Base-by-base conservation (phyloP, 495 filamentous ascomycete genomes). In the Clavariopsis aquatica region DNA sequence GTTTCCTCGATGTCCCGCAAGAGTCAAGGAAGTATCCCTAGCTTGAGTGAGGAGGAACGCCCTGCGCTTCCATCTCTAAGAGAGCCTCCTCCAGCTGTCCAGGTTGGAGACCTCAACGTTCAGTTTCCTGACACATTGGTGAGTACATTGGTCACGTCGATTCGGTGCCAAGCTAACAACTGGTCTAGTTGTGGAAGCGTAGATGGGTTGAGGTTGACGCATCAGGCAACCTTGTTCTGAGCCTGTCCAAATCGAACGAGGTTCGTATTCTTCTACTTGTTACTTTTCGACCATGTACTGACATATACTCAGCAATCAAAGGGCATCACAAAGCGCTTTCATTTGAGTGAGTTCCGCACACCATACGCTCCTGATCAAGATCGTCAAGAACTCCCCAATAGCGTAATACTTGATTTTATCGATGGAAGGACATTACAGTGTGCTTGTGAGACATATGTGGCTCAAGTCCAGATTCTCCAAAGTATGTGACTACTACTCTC, bases 101-200 rank as follows among this genome's bases (percentile, higher is more conserved):
- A 68, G 34, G 62, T 71, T 73, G 92, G 93, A 41, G 92, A 96
- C 70, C 86, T 96, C 53, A 96, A 97, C 66, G 86, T 96, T 2
- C 93, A 97, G 70, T 96, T 97, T 71, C 92, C 93, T 1, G 93
- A 95, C 73, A 93, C 87, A 47, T 81, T 96, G 23, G 78, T 79
- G 72, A 69, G 76, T 64, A 23, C 19, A 53, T 28, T 26, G 20
- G 12, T n/a, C 52, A 12, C 34, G 43, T 38, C 57, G 57, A 45
- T 13, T 17, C 34, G 22, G 8, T 9, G 38, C 13, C 15, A 27
- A 29, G 31, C 51, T 61, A 28, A 64, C 28, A 19, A 0, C 26
- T 27, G 22, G 15, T 27, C 9, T 45, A 80, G 79, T 80, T 97
- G 10, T 97, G 93, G 93, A 96, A 96, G 76, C 87, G 91, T 52